Conservation (phyloP, 2,329 filamentous ascomycete species). For the Huntiella omanensis region DNA sequence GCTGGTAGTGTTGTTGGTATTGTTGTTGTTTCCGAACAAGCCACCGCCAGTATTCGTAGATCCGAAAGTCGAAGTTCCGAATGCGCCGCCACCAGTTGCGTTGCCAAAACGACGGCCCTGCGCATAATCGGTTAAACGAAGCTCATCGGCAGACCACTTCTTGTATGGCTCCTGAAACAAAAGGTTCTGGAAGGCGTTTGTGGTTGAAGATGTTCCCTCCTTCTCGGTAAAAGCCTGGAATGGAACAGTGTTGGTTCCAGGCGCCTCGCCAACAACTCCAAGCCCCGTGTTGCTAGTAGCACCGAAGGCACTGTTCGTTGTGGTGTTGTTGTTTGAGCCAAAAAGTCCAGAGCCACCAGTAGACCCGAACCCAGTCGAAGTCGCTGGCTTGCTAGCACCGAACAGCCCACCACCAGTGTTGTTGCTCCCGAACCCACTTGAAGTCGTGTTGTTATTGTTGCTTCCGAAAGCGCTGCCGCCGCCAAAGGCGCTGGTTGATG, state of each 20-base stretch:
- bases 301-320: conserved; percentile 21
- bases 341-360: conserved; percentile 23
- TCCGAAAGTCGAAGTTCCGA: conserved; percentile 47
- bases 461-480: conserved; percentile 25
- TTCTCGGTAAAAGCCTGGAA: conserved; percentile 58
- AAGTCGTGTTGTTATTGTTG: conserved; percentile 13
- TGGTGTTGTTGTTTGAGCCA: conserved; percentile 21
- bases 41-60: conserved; percentile 17
- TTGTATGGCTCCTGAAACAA: conserved; percentile 63
- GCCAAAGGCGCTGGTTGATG: conserved; percentile 15
- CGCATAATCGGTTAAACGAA: conserved; percentile 70
- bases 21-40: conserved; percentile 12
- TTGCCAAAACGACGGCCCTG: conserved; percentile 75
- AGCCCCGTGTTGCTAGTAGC: conserved; percentile 28
- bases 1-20: conserved; percentile 15
- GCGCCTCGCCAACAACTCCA: conserved; percentile 36
- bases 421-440: conserved; percentile 11
- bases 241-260: conserved; percentile 50
- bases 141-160: conserved; percentile 78
- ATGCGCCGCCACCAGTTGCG: conserved; percentile 64
- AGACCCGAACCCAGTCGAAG: conserved; percentile 25
- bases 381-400: conserved; percentile 25
- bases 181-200: conserved; percentile 58
- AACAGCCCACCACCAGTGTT: conserved; percentile 28
- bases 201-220: conserved; percentile 37